Conservation (phyloP, 257 asterid genomes). For the Solanum pimpinellifolium region DNA sequence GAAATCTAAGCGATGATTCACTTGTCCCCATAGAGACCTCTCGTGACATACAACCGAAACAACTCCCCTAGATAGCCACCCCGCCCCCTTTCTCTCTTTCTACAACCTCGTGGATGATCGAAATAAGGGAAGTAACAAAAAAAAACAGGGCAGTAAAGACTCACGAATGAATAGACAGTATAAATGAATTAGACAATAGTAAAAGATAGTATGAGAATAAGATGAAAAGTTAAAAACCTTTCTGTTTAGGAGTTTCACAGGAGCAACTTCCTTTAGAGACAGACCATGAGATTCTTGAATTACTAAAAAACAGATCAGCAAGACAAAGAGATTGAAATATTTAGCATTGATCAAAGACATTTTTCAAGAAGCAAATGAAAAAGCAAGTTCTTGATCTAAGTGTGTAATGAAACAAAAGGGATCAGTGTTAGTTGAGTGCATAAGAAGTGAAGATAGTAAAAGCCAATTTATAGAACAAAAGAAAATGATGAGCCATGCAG, state of each 20-base stretch:
- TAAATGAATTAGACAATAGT: background rate
- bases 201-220: background rate
- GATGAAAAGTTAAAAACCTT: conserved; percentile 9
- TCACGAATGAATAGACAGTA: background rate
- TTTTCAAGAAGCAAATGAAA: background rate
- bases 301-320: background rate
- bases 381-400: background rate
- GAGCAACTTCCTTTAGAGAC: conserved; percentile 2
- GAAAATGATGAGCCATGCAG: conserved; percentile 25
- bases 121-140: background rate
- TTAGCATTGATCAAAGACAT: background rate
- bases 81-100: background rate
- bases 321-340: background rate
- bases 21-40: background rate
- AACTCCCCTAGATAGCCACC: background rate
- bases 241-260: conserved; percentile 3
- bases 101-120: background rate
- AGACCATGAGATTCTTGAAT: background rate
- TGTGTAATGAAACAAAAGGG: background rate
- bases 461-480: conserved; percentile 13
- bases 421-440: background rate
- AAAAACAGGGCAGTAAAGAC: background rate
- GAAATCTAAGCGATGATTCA: background rate
- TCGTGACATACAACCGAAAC: background rate
- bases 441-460: background rate